A percentile compares a stretch with the other conserved stretches of the same genome.
phyloP scores from a whole-genome alignment of 257 asterid genomes.

The Craterostigma plantagineum region DNA sequence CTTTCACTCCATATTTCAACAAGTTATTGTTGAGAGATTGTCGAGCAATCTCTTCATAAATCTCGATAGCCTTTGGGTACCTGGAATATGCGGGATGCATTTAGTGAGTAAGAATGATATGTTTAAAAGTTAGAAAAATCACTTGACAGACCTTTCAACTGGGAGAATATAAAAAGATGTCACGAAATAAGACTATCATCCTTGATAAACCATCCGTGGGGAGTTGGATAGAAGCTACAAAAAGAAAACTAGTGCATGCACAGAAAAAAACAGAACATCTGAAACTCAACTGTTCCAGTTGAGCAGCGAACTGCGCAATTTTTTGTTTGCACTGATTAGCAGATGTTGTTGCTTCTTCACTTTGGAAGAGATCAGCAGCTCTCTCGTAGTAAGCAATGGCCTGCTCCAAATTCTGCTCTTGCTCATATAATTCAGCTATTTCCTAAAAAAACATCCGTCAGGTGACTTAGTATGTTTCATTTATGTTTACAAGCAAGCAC shows the following conservation, averaged over 20 bases:
- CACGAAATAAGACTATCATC: too few species aligned
- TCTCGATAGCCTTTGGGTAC: slow-evolving; percentile 72
- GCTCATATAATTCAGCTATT: slow-evolving; percentile 81
- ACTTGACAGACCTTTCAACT: too few species aligned
- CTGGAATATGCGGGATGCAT: slow-evolving; percentile 22
- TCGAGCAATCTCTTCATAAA: slow-evolving; percentile 80
- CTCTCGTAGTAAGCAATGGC: slow-evolving; percentile 65
- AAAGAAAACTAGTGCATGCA: too few species aligned
- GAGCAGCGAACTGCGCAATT: slow-evolving; percentile 83
- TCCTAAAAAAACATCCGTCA: slow-evolving; percentile 34
- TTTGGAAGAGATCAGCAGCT: slow-evolving; percentile 86
- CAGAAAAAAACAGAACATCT: too few species aligned
- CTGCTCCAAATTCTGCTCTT: slow-evolving; percentile 64
- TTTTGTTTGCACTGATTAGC: slow-evolving; percentile 94
- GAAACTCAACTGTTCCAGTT: slow-evolving; percentile 75
- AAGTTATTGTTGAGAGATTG: slow-evolving; percentile 72
- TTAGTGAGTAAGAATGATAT: slow-evolving; percentile 7
- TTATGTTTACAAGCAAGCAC: too few species aligned
- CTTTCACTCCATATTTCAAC: slow-evolving; percentile 92
- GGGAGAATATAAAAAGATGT: too few species aligned
- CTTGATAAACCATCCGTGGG: too few species aligned
- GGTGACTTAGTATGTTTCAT: too few species aligned
- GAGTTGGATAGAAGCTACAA: too few species aligned
- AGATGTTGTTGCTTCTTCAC: slow-evolving; percentile 64
- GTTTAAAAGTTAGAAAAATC: background rate